phyloP scores from a whole-genome alignment of 139 green algal species.

The Volvox africanus region DNA sequence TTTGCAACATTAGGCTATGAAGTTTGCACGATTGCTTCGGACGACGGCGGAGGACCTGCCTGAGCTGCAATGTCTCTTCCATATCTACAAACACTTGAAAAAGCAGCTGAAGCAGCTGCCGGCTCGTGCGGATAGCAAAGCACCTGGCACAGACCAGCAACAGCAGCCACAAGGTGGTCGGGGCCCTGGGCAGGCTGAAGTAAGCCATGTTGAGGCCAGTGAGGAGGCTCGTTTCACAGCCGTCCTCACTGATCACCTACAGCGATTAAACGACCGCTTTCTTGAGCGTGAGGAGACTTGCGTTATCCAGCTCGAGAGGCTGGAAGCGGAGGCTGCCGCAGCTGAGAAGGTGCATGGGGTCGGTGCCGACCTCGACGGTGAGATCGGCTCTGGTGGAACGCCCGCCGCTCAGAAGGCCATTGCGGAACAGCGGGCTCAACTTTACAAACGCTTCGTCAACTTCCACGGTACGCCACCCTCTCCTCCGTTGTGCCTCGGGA shows the following conservation, averaged over 20 bases:
- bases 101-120: slow-evolving; percentile 63
- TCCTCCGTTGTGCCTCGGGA: background rate
- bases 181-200: background rate
- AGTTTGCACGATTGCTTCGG: slow-evolving; percentile 80
- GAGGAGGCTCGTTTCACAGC: slow-evolving; percentile 67
- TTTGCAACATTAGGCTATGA: slow-evolving; percentile 65
- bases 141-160: background rate
- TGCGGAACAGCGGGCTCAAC: slow-evolving; percentile 29
- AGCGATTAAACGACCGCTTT: slow-evolving; percentile 82
- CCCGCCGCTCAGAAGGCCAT: background rate
- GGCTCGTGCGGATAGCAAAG: slow-evolving; percentile 20
- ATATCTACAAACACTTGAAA: slow-evolving; percentile 82
- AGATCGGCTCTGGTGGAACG: background rate
- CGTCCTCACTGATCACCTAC: slow-evolving; percentile 67
- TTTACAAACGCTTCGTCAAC: slow-evolving; percentile 73
- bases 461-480: slow-evolving; percentile 67
- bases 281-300: slow-evolving; percentile 83
- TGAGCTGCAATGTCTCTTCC: slow-evolving; percentile 76
- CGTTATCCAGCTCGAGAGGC: slow-evolving; percentile 72
- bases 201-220: slow-evolving; percentile 27
- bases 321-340: slow-evolving; percentile 44
- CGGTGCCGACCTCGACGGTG: background rate
- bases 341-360: background rate
- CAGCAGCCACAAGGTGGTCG: background rate
- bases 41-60: slow-evolving; percentile 71